Evolutionary conservation across 345 rosid genomes (phyloP), one percentile per base, ranked within the genome.

Genomic region (Salix viminalis): DNA sequence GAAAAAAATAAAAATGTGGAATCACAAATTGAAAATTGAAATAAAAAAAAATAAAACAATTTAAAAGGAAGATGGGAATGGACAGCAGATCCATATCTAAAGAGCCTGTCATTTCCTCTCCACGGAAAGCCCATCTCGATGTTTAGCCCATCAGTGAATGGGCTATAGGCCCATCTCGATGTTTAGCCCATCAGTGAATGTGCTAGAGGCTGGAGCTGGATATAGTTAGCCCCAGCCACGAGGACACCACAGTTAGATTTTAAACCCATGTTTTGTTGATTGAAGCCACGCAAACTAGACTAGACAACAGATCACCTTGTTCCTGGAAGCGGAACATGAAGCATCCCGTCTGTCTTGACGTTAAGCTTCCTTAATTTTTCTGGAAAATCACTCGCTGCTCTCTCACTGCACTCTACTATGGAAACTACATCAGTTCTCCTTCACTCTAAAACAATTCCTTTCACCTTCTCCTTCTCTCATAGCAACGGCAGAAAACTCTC

Each of bases 351-450:
- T 10, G 24, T n/a, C 11, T 58, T n/a, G 23, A 10, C 28, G 26
- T 46, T 52, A 39, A 15, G 7, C 23, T 44, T 56, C 18, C 61
- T 16, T 16, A 69, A 46, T 44, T 73, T 41, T 4, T 41, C 56
- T 58, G 0, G 2, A 39, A 58, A n/a, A 32, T 24, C 56, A 62
- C 23, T 73, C 36, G 18, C 73, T 44, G 24, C 37, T 46, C 34
- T 18, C 37, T 14, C 56, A n/a, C 56, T 50, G 54, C 37, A 46
- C 73, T 18, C 18, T 4, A 61, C 30, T 69, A 94, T 92, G 97
- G 94, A 91, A 83, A 80, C 90, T 61, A 56, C 88, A 9, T 77
- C 89, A 1, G 52, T 85, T 65, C 87, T 91, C 64, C 87, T 89
- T 81, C 87, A 88, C 83, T 85, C 93, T 1, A 84, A 81, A 69